Evolutionary conservation across 441 rosid genomes (phyloP), one percentile per base, ranked within the genome.

Genomic region (Bocquillonia castaneifolia): DNA sequence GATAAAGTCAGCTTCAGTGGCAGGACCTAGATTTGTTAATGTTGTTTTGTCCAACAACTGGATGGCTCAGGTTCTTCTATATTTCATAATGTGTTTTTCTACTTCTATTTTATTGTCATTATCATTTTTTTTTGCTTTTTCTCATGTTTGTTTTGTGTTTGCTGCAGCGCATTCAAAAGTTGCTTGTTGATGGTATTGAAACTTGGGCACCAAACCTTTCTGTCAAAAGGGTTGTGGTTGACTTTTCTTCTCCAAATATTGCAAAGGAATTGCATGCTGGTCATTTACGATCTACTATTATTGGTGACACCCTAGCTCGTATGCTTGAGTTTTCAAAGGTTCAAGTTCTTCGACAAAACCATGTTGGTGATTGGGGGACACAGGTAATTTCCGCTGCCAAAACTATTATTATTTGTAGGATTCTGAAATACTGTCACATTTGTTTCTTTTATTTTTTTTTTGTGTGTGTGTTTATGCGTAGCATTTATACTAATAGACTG

Each of bases 331-430:
- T 77, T 78, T 91, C 96, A 5, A 84, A 89, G 1, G 93, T 88
- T 73, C 89, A 88, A 47, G 97, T 93, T 72, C 91, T 93, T 55
- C 88, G 98, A 20, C 78, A 97, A 60, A 93, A 93, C 82, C 98
- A 91, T 85, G 98, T 93, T 78, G 98, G 97, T 76, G 98, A 93
- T 48, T 93, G 97, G 98, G 98, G 97, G 64, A 93, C 97, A 66
- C 97, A 93, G 92, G 98, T 93, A 74, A 62, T 28, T 57, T 37
- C 63, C n/a, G n/a, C n/a, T n/a, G n/a, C n/a, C n/a, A n/a, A n/a
- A n/a, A n/a, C n/a, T n/a, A n/a, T n/a, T n/a, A n/a, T n/a, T n/a
- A n/a, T n/a, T n/a, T n/a, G n/a, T n/a, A n/a, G 55, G 55, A 71
- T 65, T 72, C 66, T 54, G 44, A 58, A 61, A 55, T 61, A 31